These are phyloP conservation scores for Lichina pygmaea DNA, from an alignment of 495 filamentous ascomycete species.

Conservation along the genomic window DNA sequence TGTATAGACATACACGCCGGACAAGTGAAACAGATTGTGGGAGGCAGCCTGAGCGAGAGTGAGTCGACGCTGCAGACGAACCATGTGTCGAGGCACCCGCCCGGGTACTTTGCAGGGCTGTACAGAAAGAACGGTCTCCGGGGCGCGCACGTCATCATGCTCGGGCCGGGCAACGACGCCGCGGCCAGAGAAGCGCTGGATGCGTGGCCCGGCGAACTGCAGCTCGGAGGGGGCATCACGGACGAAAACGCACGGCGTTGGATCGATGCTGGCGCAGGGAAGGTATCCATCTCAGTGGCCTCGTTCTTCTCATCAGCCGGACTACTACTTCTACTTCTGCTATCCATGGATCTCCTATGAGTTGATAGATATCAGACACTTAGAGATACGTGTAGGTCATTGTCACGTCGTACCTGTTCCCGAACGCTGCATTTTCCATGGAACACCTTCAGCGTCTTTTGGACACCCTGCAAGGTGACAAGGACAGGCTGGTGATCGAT, in stretches of 20 bases:
- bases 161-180: constrained; percentile 62
- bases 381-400: constrained; percentile 37
- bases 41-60: constrained; percentile 54
- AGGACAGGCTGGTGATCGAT: constrained; percentile 71
- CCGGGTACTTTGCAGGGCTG: constrained; percentile 49
- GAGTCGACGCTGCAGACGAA: constrained; percentile 57
- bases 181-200: constrained; percentile 50
- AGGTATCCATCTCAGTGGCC: constrained; percentile 25
- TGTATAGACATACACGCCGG: constrained; percentile 95
- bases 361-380: constrained; percentile 2
- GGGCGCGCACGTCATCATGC: constrained; percentile 86
- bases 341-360: neutral
- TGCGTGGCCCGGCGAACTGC: constrained; percentile 50
- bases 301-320: neutral
- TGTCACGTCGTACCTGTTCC: constrained; percentile 69
- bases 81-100: constrained; percentile 57
- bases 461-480: constrained; percentile 39
- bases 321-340: neutral
- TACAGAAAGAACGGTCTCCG: constrained; percentile 46
- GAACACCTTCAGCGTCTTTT: constrained; percentile 45
- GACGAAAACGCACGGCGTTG: constrained; percentile 60
- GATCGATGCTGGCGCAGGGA: constrained; percentile 72
- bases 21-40: constrained; percentile 93
- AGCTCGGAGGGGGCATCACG: constrained; percentile 79
- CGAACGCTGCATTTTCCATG: constrained; percentile 50